Evolutionary conservation across 2,329 filamentous ascomycete genomes (phyloP).

Genomic region (Pyrenochaeta sp.): DNA sequence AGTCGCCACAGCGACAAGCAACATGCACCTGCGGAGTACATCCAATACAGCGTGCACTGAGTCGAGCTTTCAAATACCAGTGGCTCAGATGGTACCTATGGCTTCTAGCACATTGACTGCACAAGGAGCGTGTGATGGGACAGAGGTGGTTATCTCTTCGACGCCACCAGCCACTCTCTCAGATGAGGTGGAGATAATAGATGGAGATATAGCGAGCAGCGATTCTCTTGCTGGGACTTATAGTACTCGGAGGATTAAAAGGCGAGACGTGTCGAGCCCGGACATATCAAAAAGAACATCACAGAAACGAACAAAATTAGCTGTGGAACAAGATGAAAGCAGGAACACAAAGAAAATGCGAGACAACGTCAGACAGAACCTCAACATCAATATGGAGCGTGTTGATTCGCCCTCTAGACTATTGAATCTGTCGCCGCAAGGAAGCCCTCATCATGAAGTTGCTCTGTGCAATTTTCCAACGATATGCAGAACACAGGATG

Average conservation of each 20-base stretch:
- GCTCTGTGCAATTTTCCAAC: neutral
- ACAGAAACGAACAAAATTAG: neutral
- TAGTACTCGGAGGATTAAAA: neutral
- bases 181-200: too few species aligned
- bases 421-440: neutral
- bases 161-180: too few species aligned
- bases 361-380: neutral
- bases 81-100: neutral
- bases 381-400: neutral
- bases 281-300: neutral
- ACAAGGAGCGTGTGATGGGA: too few species aligned
- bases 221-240: neutral
- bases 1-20: too few species aligned
- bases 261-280: neutral
- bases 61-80: neutral
- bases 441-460: neutral
- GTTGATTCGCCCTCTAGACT: neutral
- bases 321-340: neutral
- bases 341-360: neutral
- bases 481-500: neutral
- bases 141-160: too few species aligned
- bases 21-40: too few species aligned
- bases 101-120: neutral
- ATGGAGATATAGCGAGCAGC: neutral
- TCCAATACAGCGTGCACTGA: neutral